phyloP scores from a whole-genome alignment of 2,329 filamentous ascomycete genomes.

The Alternaria alternata region DNA sequence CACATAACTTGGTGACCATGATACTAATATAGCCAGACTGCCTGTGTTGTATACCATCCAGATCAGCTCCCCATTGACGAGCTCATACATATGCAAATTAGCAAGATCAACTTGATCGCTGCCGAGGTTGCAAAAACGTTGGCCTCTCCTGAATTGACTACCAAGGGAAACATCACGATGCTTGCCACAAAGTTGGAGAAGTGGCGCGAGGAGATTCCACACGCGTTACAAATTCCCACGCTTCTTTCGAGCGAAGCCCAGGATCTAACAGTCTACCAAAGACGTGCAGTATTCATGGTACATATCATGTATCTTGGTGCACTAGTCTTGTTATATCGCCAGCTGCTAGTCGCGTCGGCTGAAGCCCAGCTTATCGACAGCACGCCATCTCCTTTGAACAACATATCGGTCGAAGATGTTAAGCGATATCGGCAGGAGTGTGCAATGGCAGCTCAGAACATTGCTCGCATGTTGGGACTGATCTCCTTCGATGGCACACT shows the following conservation, averaged over 20 bases:
- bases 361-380: slow-evolving; percentile 42
- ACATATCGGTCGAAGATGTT: slow-evolving; percentile 38
- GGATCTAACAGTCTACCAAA: slow-evolving; percentile 40
- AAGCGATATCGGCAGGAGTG: slow-evolving; percentile 43
- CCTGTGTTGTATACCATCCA: slow-evolving; percentile 23
- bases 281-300: slow-evolving; percentile 49
- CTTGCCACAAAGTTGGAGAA: slow-evolving; percentile 44
- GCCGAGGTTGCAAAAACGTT: slow-evolving; percentile 48
- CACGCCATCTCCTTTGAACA: slow-evolving; percentile 32
- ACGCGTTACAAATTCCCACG: slow-evolving; percentile 39
- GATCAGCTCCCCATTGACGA: slow-evolving; percentile 37
- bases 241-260: slow-evolving; percentile 38
- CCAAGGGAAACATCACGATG: slow-evolving; percentile 38
- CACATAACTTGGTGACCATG: background rate
- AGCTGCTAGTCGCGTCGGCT: slow-evolving; percentile 44
- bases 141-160: slow-evolving; percentile 40
- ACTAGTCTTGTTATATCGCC: slow-evolving; percentile 47
- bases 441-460: slow-evolving; percentile 46
- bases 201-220: slow-evolving; percentile 47
- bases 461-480: slow-evolving; percentile 44
- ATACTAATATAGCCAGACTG: slow-evolving; percentile 35
- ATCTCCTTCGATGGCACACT: slow-evolving; percentile 47
- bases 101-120: slow-evolving; percentile 47
- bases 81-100: slow-evolving; percentile 45
- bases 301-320: slow-evolving; percentile 52